phyloP scores from a whole-genome alignment of 371 early-diverging fungal species.

The Haplosporangium sp. region DNA sequence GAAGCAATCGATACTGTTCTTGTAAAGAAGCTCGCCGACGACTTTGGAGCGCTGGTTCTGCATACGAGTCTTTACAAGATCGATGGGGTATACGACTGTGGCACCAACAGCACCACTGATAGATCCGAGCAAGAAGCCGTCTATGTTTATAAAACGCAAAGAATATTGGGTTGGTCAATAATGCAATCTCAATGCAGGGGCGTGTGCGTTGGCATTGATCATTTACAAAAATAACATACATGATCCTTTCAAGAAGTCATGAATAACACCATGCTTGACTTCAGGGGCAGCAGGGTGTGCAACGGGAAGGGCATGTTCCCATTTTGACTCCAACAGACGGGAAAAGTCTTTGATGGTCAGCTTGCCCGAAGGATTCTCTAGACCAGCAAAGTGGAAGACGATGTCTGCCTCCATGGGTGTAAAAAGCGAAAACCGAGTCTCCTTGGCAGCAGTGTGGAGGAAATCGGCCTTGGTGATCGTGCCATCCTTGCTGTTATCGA shows the following conservation, averaged over 20 bases:
- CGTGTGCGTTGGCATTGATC: neutral
- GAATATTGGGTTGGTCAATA: neutral
- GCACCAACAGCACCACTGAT: constrained; percentile 97
- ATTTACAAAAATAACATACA: constrained; percentile 34
- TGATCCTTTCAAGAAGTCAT: constrained; percentile 58
- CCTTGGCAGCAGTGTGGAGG: constrained; percentile 66
- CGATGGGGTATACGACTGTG: constrained; percentile 96
- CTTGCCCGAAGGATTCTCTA: constrained; percentile 67
- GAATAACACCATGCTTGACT: constrained; percentile 30
- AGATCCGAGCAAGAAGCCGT: constrained; percentile 88
- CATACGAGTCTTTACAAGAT: constrained; percentile 98
- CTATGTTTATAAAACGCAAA: constrained; percentile 3
- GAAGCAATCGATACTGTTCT: constrained; percentile 95
- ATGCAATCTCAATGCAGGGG: neutral
- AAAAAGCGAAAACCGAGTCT: constrained; percentile 73
- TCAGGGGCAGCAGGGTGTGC: constrained; percentile 28
- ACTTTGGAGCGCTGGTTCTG: constrained; percentile 96
- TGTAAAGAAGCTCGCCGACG: constrained; percentile 93
- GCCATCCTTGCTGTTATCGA: constrained; percentile 64
- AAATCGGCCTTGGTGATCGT: constrained; percentile 74
- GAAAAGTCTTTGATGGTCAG: constrained; percentile 70
- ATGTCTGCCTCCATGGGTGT: constrained; percentile 89
- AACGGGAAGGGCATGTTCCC: constrained; percentile 57
- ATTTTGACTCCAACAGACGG: constrained; percentile 74
- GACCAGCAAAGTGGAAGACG: constrained; percentile 82